phyloP scores from a whole-genome alignment of 306 rosid species.

The Lagenaria siceraria region DNA sequence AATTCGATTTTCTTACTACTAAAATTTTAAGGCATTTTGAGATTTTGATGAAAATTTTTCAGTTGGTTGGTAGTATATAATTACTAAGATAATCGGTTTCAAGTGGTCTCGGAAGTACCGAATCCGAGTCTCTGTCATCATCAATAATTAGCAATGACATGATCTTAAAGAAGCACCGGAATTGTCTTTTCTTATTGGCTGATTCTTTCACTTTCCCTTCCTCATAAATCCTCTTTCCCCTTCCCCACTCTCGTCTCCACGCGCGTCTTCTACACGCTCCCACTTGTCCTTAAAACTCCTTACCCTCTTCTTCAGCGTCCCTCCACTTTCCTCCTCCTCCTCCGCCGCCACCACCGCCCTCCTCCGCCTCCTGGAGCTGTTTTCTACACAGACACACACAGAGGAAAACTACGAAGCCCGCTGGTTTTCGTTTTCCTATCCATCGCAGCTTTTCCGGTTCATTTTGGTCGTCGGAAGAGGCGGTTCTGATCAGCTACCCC shows the following conservation, averaged over 20 bases:
- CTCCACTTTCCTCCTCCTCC: background rate
- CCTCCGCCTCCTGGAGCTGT: background rate
- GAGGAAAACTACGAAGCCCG: background rate
- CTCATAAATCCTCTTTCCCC: background rate
- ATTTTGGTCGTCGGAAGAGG: background rate
- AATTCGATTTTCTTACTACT: too few species aligned
- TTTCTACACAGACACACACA: background rate
- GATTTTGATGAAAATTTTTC: too few species aligned
- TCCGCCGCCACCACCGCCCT: background rate
- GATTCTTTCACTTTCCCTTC: conserved; percentile 1
- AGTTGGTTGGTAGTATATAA: too few species aligned
- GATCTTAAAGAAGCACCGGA: background rate
- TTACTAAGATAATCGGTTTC: background rate
- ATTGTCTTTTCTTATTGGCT: conserved; percentile 8
- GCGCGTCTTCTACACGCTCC: background rate
- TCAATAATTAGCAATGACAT: background rate
- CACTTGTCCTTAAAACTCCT: background rate
- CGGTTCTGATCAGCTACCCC: background rate
- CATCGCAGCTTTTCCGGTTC: background rate
- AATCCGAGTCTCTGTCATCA: background rate
- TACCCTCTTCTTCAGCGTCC: background rate
- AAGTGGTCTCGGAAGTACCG: background rate
- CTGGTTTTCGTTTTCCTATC: too few species aligned
- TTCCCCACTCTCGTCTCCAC: background rate
- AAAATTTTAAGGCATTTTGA: too few species aligned